Evolutionary conservation across 176 grass and related monocot genomes (phyloP).

Genomic region (Hyparrhenia diplandra): DNA sequence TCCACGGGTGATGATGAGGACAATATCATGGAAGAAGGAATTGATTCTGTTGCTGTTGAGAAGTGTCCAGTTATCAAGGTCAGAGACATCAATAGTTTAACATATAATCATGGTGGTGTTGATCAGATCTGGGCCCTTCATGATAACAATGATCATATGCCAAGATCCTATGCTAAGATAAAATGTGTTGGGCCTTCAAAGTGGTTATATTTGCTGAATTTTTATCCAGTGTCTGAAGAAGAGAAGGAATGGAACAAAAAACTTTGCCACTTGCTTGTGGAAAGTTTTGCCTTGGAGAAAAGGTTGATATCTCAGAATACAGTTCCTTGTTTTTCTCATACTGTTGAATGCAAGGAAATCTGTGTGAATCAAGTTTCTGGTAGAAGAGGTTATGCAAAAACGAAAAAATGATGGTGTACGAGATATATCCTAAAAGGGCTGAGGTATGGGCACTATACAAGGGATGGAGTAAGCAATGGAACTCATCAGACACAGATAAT

Average conservation of each 20-base stretch:
- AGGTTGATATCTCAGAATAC: constrained; percentile 16
- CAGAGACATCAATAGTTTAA: constrained; percentile 3
- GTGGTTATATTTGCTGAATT: constrained; percentile 47
- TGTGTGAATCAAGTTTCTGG: constrained; percentile 13
- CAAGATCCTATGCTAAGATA: constrained; percentile 50
- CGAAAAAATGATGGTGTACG: too few relatives aligned
- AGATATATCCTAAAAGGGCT: too few relatives aligned
- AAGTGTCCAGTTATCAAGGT: background rate
- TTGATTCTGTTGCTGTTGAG: too few relatives aligned
- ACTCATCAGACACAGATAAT: constrained; percentile 19
- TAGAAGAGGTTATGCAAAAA: too few relatives aligned
- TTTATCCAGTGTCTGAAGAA: constrained; percentile 17
- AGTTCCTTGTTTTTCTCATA: constrained; percentile 51
- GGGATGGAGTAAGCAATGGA: constrained; percentile 20
- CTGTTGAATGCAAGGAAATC: constrained; percentile 29
- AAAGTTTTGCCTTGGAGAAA: background rate
- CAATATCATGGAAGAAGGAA: too few relatives aligned
- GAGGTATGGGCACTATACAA: too few relatives aligned
- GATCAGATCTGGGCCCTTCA: constrained; percentile 51
- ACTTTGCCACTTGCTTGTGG: background rate
- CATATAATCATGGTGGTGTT: constrained; percentile 14
- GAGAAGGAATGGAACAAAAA: constrained; percentile 39
- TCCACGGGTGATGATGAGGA: too few relatives aligned
- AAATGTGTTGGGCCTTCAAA: background rate
- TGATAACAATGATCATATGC: constrained; percentile 44